phyloP scores from a whole-genome alignment of 2,329 filamentous ascomycete species.

The Juglanconis oblonga region DNA sequence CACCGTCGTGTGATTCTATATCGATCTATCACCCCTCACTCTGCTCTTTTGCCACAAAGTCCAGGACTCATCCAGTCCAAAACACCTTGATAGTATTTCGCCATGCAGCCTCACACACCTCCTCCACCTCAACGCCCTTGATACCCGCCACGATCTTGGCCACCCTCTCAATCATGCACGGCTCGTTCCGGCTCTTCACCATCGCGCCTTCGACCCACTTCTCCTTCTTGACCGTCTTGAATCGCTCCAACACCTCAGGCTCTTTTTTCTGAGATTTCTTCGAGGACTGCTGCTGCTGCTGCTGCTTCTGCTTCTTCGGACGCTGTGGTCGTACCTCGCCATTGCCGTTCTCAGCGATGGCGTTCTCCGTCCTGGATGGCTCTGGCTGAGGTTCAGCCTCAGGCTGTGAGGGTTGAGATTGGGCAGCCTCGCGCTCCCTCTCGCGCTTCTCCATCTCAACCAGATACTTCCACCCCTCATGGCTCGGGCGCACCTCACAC shows the following conservation, averaged over 20 bases:
- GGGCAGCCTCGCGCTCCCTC: constrained; percentile 22
- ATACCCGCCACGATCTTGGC: constrained; percentile 86
- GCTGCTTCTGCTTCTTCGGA: constrained; percentile 25
- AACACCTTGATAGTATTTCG: constrained; percentile 79
- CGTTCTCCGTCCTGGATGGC: background rate
- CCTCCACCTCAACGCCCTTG: constrained; percentile 74
- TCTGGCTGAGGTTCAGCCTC: background rate
- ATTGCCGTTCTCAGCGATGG: constrained; percentile 5
- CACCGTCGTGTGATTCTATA: background rate
- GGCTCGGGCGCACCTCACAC: constrained; percentile 89
- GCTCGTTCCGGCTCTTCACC: constrained; percentile 95
- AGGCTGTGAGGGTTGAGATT: constrained; percentile 14
- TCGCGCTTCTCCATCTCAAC: constrained; percentile 37
- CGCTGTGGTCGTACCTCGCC: constrained; percentile 8
- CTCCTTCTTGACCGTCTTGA: constrained; percentile 91
- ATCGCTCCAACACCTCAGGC: constrained; percentile 66
- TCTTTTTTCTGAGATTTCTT: constrained; percentile 57
- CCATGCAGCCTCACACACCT: constrained; percentile 85
- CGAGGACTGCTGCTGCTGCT: constrained; percentile 25
- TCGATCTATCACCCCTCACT: background rate
- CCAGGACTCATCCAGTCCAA: constrained; percentile 52
- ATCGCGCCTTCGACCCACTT: constrained; percentile 84
- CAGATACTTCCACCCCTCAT: constrained; percentile 76
- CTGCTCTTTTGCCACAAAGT: constrained; percentile 25
- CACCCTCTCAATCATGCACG: constrained; percentile 80